Evolutionary conservation across 176 grass and related monocot genomes (phyloP).

Genomic region (Aegilops tauschii): DNA sequence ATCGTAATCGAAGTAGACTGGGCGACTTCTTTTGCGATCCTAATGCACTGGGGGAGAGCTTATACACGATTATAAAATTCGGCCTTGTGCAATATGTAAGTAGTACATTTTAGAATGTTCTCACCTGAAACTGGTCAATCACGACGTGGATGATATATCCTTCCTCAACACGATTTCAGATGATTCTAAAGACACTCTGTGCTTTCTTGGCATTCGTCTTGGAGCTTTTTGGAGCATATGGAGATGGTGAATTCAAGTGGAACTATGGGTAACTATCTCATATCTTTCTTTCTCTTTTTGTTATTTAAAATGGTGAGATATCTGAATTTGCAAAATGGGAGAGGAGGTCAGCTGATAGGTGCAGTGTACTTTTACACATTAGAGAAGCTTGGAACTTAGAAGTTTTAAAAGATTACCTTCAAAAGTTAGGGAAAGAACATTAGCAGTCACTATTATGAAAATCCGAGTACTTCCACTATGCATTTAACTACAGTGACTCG

Average conservation of each 20-base stretch:
- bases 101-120: constrained; percentile 17
- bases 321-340: background rate
- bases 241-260: constrained; percentile 92
- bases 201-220: constrained; percentile 79
- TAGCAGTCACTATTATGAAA: no score
- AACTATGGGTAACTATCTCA: constrained; percentile 64
- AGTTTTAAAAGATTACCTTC: background rate
- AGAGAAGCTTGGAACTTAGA: background rate
- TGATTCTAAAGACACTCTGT: constrained; percentile 87
- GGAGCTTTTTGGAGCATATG: constrained; percentile 76
- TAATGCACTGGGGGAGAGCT: constrained; percentile 48
- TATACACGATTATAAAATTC: constrained; percentile 86
- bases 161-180: constrained; percentile 39
- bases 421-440: background rate
- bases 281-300: background rate
- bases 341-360: background rate
- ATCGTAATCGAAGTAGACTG: constrained; percentile 1
- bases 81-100: constrained; percentile 89
- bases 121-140: background rate
- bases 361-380: background rate
- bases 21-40: constrained; percentile 59
- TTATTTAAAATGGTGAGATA: background rate
- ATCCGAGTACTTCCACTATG: background rate
- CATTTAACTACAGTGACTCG: background rate
- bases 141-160: background rate